Percentiles rank a stretch among this genome's conserved stretches.
These are phyloP conservation scores for Candida parachauliodes DNA, from an alignment of 805 yeast genomes.

Conservation along the genomic window DNA sequence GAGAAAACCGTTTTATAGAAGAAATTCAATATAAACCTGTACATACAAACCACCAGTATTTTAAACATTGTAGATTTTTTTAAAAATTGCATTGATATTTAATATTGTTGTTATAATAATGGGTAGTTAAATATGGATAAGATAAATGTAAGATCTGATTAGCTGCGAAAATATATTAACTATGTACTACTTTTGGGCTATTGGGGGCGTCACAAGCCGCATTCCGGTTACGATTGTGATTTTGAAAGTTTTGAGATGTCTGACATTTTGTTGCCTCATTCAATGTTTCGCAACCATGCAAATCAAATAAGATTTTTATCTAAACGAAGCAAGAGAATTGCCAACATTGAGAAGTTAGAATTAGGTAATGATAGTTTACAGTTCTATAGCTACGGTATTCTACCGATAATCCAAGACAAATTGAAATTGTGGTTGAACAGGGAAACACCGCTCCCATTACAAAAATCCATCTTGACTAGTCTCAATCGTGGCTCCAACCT, in stretches of 20 bases:
- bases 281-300: neutral
- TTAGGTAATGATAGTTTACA: slow-evolving; percentile 9
- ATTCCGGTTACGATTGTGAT: too few relatives aligned
- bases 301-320: neutral
- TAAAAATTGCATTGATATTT: too few relatives aligned
- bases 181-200: too few relatives aligned
- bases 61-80: too few relatives aligned
- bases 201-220: too few relatives aligned
- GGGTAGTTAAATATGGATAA: too few relatives aligned
- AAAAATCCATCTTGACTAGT: slow-evolving; percentile 16
- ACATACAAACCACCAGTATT: too few relatives aligned
- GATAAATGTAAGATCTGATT: too few relatives aligned
- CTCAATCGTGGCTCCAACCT: slow-evolving; percentile 16
- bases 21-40: slow-evolving; percentile 57
- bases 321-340: neutral
- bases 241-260: too few relatives aligned
- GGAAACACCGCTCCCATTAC: slow-evolving; percentile 18
- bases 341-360: neutral
- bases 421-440: slow-evolving; percentile 13
- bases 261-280: neutral
- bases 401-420: slow-evolving; percentile 21
- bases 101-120: too few relatives aligned
- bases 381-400: slow-evolving; percentile 18
- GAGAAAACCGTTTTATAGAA: slow-evolving; percentile 37
- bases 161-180: too few relatives aligned